Conservation (phyloP, 768 basidiomycete genomes). For the Cystobasidium tubakii region DNA sequence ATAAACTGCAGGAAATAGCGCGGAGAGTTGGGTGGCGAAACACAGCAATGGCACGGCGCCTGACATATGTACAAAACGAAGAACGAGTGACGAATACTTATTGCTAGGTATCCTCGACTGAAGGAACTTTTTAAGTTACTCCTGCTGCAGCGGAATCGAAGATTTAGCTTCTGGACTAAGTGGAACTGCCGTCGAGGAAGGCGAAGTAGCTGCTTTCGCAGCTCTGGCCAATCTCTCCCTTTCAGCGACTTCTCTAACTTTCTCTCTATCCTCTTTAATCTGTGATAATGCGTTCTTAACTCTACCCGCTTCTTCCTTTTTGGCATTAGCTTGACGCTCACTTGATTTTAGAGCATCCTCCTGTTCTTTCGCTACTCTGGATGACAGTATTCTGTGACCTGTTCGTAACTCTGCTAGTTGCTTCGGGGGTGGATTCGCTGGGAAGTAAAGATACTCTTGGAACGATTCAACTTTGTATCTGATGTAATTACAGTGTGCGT, state of each 20-base stretch:
- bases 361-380: not conserved
- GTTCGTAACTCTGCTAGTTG: not conserved
- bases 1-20: no score
- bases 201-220: conserved; percentile 11
- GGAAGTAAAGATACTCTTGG: conserved; percentile 6
- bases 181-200: not conserved
- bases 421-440: not conserved
- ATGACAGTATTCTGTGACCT: not conserved
- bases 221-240: conserved; percentile 8
- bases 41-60: no score
- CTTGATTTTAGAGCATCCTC: not conserved
- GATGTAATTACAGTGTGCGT: no score
- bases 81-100: no score
- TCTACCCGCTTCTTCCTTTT: conserved; percentile 1
- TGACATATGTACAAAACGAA: no score
- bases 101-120: no score
- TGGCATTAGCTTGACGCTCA: conserved; percentile 1
- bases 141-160: not conserved
- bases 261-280: not conserved
- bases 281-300: not conserved
- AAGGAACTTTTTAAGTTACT: no score
- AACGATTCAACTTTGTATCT: not conserved
- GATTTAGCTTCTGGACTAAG: not conserved
- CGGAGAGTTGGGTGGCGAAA: no score
- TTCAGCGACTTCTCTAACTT: not conserved